Evolutionary conservation across 768 basidiomycete species (phyloP), one percentile per base, ranked within the genome.

Genomic region (Termitomyces sp.): DNA sequence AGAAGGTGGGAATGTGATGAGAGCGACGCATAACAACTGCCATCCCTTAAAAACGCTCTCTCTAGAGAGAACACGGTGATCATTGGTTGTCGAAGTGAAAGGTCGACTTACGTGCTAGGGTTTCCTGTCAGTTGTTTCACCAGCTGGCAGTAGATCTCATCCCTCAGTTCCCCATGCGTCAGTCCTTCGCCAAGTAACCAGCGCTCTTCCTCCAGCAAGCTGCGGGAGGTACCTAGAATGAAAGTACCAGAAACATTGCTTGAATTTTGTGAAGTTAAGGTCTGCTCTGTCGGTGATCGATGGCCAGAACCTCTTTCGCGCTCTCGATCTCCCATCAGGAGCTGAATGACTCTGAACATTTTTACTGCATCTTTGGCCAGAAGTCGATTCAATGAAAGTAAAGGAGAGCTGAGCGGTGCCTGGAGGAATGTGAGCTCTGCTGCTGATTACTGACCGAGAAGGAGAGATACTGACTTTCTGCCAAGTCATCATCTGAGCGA

Each of bases 1-100:
- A 10, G 92, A 94, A 1, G 95, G 94, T 5, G 91, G 91, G 68
- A 98, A 98, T 2, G 92, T 89, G 52, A 91, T 83, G n/a, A 94
- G 76, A 25, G 94, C 76, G 2, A 98, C 93, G 65, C 92, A 96
- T 41, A 96, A 73, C 45, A 97, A 74, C 64, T 97, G 95, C 89
- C 94, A 97, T 23, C 94, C 95, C 64, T 87, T 88, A 74, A 97
- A 93, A 31, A 84, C 67, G 64, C 91, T 89, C 64, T 94, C 90
- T 18, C 91, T 56, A 23, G 33, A 36, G 38, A 13, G n/a, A 20
- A 51, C 43, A 57, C 23, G 49, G 54, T 45, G 18, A 61, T 50
- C 16, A 46, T 51, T 12, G 22, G 15, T 20, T n/a, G 31, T 16
- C 38, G 6, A 53, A 48, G 50, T 5, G 36, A 20, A 22, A 22